Base-by-base conservation (phyloP, 306 rosid species). In the Medicago lupulina region DNA sequence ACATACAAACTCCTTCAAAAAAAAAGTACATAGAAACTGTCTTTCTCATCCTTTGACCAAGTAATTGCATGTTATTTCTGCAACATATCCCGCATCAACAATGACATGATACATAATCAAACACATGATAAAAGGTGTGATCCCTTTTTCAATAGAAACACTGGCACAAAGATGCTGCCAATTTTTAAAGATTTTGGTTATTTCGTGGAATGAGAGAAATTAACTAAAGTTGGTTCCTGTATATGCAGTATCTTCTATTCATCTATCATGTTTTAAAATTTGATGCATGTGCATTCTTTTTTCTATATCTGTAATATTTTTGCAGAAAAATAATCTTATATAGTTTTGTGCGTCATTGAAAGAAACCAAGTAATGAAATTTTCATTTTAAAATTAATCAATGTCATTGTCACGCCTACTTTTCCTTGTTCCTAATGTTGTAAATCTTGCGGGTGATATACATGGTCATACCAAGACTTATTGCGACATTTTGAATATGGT, bases 381-480 rank as follows among this genome's bases (percentile, higher is more conserved):
- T 61, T 84, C 65, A 59, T 28, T 76, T 73, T 44, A 70, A 51
- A 67, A 62, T 46, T 43, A 1, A 40, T 71, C 58, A 28, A 59
- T 66, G 38, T 15, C 53, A 2, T 34, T 18, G 34, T 44, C 43
- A 18, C 16, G 34, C 69, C 39, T 43, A 31, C 17, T 14, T 72
- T 51, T n/a, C 67, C 40, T 19, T 71, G 80, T 76, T 85, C 50
- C 77, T 80, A 58, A 86, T 78, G 43, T 73, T 82, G 81, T 19
- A 72, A 82, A 28, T 28, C 31, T 28, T 28, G 31, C 86, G 90
- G 96, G 96, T 82, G 97, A 92, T 79, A 87, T 92, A 75, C 97
- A 92, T 70, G 97, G 97, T 25, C 97, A 92, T 92, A 87, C 79
- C 92, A 57, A 82, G 96, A 90, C 81, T 85, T 92, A 9, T 74